These are phyloP conservation scores for Erysiphe neolycopersici DNA, from an alignment of 2,329 filamentous ascomycete genomes.

Conservation along the genomic window DNA sequence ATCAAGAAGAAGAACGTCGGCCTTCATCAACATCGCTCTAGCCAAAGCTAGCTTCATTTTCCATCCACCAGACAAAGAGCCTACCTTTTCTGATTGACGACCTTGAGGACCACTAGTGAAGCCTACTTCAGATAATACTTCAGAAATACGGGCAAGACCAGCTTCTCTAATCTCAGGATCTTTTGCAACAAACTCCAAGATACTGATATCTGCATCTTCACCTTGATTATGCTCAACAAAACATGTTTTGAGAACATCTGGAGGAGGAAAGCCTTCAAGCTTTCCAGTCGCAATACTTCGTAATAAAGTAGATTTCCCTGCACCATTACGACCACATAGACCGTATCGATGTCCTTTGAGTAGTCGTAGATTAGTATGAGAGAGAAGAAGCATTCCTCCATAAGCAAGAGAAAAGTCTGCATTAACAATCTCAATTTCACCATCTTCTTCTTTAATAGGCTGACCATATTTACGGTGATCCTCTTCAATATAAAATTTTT, in stretches of 20 bases:
- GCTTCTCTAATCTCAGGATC: slow-evolving; percentile 64
- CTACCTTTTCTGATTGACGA: slow-evolving; percentile 68
- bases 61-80: slow-evolving; percentile 91
- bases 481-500: slow-evolving; percentile 55
- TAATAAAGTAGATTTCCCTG: slow-evolving; percentile 98
- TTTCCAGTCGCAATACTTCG: slow-evolving; percentile 86
- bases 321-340: slow-evolving; percentile 88
- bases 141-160: slow-evolving; percentile 53
- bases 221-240: slow-evolving; percentile 99
- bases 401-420: slow-evolving; percentile 94
- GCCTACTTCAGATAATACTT: slow-evolving; percentile 71
- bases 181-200: slow-evolving; percentile 75
- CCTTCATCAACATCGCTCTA: slow-evolving; percentile 83
- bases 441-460: slow-evolving; percentile 66
- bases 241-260: slow-evolving; percentile 79
- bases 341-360: slow-evolving; percentile 95
- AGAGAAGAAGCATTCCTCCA: slow-evolving; percentile 87
- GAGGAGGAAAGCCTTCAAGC: slow-evolving; percentile 83
- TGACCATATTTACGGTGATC: slow-evolving; percentile 70
- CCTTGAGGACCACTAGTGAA: slow-evolving; percentile 79
- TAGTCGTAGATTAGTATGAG: slow-evolving; percentile 80
- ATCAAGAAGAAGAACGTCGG: slow-evolving; percentile 89
- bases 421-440: slow-evolving; percentile 89
- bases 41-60: slow-evolving; percentile 99
- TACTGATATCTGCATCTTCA: slow-evolving; percentile 88